These are phyloP conservation scores for Colletotrichum trifolii DNA, from an alignment of 2,329 filamentous ascomycete species.

Conservation along the genomic window DNA sequence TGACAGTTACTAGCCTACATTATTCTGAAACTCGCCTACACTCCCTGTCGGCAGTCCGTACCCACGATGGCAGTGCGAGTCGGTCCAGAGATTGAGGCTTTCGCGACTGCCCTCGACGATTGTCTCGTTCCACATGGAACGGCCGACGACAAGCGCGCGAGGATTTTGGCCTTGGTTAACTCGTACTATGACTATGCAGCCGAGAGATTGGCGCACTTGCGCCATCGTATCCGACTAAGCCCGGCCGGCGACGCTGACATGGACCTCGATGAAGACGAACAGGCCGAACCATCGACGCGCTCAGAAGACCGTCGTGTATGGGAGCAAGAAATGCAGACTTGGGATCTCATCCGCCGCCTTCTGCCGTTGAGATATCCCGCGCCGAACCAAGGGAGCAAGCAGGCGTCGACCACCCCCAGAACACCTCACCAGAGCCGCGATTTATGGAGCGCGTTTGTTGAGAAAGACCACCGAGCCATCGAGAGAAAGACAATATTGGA, in stretches of 20 bases:
- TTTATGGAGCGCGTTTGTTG: slow-evolving; percentile 70
- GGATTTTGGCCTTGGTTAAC: slow-evolving; percentile 75
- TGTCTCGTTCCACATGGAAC: slow-evolving; percentile 67
- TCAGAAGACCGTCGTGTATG: slow-evolving; percentile 63
- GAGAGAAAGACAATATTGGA: slow-evolving; percentile 85
- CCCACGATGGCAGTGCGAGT: slow-evolving; percentile 23
- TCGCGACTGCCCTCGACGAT: slow-evolving; percentile 84
- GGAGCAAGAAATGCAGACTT: slow-evolving; percentile 88
- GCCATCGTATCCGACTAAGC: slow-evolving; percentile 48
- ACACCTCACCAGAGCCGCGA: not conserved
- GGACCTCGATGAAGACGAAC: slow-evolving; percentile 65
- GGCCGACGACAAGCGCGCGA: slow-evolving; percentile 67
- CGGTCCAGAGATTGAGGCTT: slow-evolving; percentile 85
- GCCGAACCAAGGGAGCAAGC: slow-evolving; percentile 19
- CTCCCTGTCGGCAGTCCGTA: no score
- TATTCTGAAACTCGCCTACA: not conserved
- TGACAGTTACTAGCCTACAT: not conserved
- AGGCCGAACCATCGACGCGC: slow-evolving; percentile 51
- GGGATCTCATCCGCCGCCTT: slow-evolving; percentile 84
- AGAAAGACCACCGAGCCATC: slow-evolving; percentile 76
- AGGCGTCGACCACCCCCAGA: not conserved
- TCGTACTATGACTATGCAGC: slow-evolving; percentile 70
- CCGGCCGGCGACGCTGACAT: slow-evolving; percentile 57
- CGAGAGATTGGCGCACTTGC: slow-evolving; percentile 56
- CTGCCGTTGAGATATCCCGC: slow-evolving; percentile 74